Conservation (phyloP, 2,329 filamentous ascomycete genomes). For the Clonostachys chloroleuca region DNA sequence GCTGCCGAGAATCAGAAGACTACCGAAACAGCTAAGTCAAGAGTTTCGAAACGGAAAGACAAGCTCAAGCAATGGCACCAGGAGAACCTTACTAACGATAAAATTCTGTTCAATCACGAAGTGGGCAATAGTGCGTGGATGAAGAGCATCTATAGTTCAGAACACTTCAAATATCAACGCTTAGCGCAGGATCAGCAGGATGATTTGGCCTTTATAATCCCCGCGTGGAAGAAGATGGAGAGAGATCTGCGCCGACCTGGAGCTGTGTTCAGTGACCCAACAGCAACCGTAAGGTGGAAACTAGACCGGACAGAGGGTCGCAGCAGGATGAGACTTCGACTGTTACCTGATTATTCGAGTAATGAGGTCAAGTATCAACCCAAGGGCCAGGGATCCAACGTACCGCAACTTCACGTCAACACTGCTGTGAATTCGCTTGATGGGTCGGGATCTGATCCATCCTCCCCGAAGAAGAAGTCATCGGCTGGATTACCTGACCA, state of each 20-base stretch:
- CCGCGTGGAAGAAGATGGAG: conserved; percentile 74
- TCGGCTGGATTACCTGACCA: not conserved
- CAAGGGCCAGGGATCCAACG: conserved; percentile 62
- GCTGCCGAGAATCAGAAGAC: conserved; percentile 75
- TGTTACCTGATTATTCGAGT: conserved; percentile 71
- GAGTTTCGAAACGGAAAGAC: conserved; percentile 74
- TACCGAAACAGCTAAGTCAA: conserved; percentile 66
- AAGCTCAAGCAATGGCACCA: conserved; percentile 75
- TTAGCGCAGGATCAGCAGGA: conserved; percentile 91
- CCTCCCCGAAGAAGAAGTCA: conserved; percentile 7
- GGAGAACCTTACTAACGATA: conserved; percentile 65
- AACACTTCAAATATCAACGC: conserved; percentile 87
- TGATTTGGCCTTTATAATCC: conserved; percentile 72
- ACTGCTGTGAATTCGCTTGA: not conserved
- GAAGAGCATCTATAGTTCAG: conserved; percentile 89
- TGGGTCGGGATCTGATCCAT: conserved; percentile 6
- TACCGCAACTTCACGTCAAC: conserved; percentile 24
- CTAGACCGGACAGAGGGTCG: conserved; percentile 93
- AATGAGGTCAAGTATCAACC: conserved; percentile 76
- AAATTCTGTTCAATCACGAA: conserved; percentile 75
- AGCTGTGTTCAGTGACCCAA: conserved; percentile 67
- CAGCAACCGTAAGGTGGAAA: conserved; percentile 70
- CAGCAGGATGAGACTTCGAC: conserved; percentile 87
- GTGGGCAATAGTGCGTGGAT: conserved; percentile 87
- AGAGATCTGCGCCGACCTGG: conserved; percentile 74